A percentile compares a stretch with the other conserved stretches of the same genome.
phyloP scores from a whole-genome alignment of 352 stramenopile species.

The Phytophthora brassicae region DNA sequence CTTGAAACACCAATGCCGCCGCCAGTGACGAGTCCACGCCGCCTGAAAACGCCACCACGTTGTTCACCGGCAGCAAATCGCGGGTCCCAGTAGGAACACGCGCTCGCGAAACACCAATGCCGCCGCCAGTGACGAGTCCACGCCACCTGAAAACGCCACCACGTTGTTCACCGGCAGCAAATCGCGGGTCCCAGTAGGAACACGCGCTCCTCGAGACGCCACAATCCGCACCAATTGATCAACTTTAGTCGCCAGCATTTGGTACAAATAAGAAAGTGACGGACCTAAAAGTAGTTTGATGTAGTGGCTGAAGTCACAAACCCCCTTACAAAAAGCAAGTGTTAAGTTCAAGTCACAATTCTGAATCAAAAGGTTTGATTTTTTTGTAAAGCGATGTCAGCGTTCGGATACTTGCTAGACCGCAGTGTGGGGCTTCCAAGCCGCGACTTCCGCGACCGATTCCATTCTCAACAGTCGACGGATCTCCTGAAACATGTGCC shows the following conservation, averaged over 20 bases:
- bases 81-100: not conserved
- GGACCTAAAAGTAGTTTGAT: not conserved
- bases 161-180: constrained; percentile 56
- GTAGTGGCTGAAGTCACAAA: constrained; percentile 15
- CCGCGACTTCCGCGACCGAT: constrained; percentile 44
- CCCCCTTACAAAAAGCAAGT: no score
- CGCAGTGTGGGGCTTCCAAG: constrained; percentile 48
- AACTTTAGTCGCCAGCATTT: constrained; percentile 37
- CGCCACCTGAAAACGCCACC: constrained; percentile 93
- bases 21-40: constrained; percentile 96
- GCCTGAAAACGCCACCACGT: constrained; percentile 93
- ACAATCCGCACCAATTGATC: constrained; percentile 43
- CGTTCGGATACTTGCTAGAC: constrained; percentile 59
- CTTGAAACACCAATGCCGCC: constrained; percentile 89
- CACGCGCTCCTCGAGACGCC: constrained; percentile 29
- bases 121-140: constrained; percentile 95
- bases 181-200: not conserved
- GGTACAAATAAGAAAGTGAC: not conserved
- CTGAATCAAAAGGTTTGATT: no score
- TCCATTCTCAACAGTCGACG: constrained; percentile 32
- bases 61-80: constrained; percentile 30
- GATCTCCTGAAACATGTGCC: constrained; percentile 25
- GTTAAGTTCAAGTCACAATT: no score
- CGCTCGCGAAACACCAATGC: constrained; percentile 83
- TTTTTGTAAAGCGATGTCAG: constrained; percentile 22